Conservation (phyloP, 2,329 filamentous ascomycete species). For the Lasiodiplodia citricola region DNA sequence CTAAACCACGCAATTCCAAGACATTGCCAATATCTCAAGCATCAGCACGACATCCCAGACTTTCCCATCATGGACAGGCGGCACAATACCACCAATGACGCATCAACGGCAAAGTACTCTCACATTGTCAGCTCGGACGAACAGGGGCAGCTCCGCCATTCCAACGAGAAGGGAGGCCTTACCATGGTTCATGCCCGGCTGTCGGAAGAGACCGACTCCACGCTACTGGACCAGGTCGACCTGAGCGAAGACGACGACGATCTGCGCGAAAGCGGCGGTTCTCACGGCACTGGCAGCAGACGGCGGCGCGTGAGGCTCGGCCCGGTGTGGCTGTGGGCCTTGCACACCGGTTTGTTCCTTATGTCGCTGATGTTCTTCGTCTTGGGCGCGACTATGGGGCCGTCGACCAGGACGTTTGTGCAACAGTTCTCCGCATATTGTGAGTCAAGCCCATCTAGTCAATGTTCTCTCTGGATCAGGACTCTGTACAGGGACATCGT, state of each 20-base stretch:
- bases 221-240: conserved; percentile 6
- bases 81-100: conserved; percentile 4
- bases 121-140: conserved; percentile 14
- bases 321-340: conserved; percentile 23
- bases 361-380: conserved; percentile 20
- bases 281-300: background rate
- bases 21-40: conserved; percentile 16
- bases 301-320: conserved; percentile 14
- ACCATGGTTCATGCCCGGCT: conserved; percentile 1
- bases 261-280: background rate
- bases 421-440: conserved; percentile 18
- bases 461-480: background rate
- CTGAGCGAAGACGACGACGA: conserved; percentile 7
- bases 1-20: background rate
- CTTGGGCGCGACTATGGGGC: conserved; percentile 11
- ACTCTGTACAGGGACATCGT: background rate
- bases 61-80: background rate
- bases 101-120: background rate
- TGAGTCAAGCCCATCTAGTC: background rate
- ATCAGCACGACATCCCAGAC: background rate
- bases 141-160: background rate
- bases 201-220: conserved; percentile 21
- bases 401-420: background rate
- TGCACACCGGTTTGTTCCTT: conserved; percentile 15
- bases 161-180: conserved; percentile 11